Percentiles rank a stretch among this genome's conserved stretches.
These are phyloP conservation scores for Tulasnella calospora DNA, from an alignment of 768 basidiomycete genomes.

Conservation along the genomic window DNA sequence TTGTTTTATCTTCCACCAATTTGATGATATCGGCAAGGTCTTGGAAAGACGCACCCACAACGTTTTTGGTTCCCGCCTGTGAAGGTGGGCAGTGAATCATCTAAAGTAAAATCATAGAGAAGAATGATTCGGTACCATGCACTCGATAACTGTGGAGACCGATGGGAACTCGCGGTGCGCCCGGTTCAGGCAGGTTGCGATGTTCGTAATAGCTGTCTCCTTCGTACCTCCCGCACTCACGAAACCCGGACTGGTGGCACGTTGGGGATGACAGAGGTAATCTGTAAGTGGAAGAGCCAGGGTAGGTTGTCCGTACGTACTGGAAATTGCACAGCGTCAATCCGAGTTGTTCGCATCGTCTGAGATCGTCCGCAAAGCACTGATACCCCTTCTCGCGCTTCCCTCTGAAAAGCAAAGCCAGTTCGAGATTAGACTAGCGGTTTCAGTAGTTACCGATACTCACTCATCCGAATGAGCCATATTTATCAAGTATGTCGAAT, in stretches of 20 bases:
- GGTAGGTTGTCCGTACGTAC: constrained; percentile 44
- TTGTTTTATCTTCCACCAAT: constrained; percentile 61
- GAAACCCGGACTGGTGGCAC: constrained; percentile 46
- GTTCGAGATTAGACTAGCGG: background rate
- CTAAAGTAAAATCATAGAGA: background rate
- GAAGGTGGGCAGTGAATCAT: background rate
- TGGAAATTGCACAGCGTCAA: constrained; percentile 78
- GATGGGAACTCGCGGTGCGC: constrained; percentile 58
- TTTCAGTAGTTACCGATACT: constrained; percentile 32
- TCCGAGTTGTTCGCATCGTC: constrained; percentile 70
- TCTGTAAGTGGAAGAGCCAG: background rate
- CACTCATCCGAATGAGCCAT: constrained; percentile 74
- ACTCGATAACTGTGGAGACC: constrained; percentile 69
- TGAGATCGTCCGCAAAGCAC: constrained; percentile 79
- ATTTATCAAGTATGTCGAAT: constrained; percentile 82
- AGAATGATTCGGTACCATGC: constrained; percentile 54
- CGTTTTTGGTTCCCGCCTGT: constrained; percentile 74
- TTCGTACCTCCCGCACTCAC: constrained; percentile 55
- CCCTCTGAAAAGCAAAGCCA: constrained; percentile 38
- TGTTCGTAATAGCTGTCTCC: constrained; percentile 55
- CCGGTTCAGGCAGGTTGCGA: constrained; percentile 69
- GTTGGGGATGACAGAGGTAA: background rate
- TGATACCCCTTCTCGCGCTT: constrained; percentile 67
- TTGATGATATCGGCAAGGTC: constrained; percentile 66
- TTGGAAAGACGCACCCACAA: constrained; percentile 65